Evolutionary conservation across 345 rosid species (phyloP).

Genomic region (Raphanus raphanistrum): DNA sequence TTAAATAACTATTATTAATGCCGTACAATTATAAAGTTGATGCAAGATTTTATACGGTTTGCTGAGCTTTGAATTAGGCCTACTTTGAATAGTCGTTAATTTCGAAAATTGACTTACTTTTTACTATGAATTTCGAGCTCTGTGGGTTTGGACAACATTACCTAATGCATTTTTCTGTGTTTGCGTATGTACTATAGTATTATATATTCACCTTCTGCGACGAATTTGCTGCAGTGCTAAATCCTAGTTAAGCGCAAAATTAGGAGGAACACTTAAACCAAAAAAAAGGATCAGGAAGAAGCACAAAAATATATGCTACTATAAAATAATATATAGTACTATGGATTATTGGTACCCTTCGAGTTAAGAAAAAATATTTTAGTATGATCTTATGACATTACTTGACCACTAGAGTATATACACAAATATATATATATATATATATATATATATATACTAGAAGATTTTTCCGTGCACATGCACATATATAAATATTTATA

Average conservation of each 20-base stretch:
- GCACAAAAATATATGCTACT: not conserved
- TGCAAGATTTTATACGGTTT: not conserved
- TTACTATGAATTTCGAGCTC: not conserved
- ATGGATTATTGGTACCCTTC: not conserved
- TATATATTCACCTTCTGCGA: not conserved
- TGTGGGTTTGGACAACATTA: not conserved
- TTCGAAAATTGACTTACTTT: slow-evolving; percentile 13
- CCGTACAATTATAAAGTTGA: not conserved
- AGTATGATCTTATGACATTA: no score
- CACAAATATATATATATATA: no score
- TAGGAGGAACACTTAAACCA: not conserved
- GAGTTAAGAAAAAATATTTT: not conserved
- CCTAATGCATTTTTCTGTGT: not conserved
- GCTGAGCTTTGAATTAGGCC: no score
- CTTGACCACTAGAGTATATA: no score
- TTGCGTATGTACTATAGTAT: no score
- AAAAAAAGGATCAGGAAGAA: not conserved
- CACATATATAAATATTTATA: no score
- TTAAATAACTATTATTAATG: slow-evolving; percentile 12
- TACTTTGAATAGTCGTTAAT: slow-evolving; percentile 15
- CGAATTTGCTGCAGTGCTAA: not conserved
- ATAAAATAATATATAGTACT: not conserved
- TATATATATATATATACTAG: no score
- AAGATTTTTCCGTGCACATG: no score
- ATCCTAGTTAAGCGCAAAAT: not conserved